Conservation (phyloP, 176 grass and related monocot species). For the Eleusine coracana region DNA sequence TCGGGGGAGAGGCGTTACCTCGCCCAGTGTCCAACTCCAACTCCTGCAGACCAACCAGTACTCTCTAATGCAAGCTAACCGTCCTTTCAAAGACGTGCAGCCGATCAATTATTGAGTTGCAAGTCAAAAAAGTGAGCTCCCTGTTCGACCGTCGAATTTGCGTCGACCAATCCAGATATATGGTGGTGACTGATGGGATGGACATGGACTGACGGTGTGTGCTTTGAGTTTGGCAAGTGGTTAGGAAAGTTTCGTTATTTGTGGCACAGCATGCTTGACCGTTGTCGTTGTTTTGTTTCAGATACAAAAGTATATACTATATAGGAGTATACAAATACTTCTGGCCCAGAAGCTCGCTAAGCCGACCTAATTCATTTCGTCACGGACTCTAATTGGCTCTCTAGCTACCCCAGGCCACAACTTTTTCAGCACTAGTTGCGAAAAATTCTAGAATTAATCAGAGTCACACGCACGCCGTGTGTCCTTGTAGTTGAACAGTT, state of each 20-base stretch:
- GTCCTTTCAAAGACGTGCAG: background rate
- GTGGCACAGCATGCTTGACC: background rate
- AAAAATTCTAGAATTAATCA: background rate
- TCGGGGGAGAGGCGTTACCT: constrained; percentile 27
- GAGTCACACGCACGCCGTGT: background rate
- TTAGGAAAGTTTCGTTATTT: background rate
- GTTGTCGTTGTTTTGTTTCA: background rate
- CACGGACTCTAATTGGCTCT: background rate
- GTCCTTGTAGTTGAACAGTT: background rate
- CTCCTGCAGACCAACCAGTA: background rate
- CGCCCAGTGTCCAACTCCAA: constrained; percentile 2
- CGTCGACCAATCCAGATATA: background rate
- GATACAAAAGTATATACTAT: background rate
- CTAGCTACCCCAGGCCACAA: background rate
- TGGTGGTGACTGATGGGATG: background rate
- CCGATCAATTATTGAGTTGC: background rate
- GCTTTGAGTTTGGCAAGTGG: background rate
- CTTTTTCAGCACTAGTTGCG: background rate
- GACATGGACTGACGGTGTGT: background rate
- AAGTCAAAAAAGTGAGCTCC: background rate
- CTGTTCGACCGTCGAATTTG: background rate
- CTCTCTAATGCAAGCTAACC: background rate
- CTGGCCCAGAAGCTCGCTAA: background rate
- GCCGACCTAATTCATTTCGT: background rate
- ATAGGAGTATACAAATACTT: background rate